A percentile compares a stretch with the other conserved stretches of the same genome.
Evolutionary conservation across 106 monocot genomes (phyloP).

Genomic region (Platanthera zijinensis): DNA sequence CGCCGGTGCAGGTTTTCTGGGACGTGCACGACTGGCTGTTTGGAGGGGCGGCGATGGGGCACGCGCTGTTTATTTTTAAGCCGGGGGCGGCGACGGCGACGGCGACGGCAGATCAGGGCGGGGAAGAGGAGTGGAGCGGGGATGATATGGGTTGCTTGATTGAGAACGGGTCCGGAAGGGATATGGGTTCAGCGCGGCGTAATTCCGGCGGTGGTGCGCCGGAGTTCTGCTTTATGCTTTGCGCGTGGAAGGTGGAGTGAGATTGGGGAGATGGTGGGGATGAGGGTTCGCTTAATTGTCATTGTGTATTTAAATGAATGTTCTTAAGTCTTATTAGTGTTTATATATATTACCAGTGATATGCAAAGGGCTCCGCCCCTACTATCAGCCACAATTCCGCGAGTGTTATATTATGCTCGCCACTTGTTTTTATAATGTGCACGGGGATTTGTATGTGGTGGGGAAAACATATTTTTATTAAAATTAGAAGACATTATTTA

Average conservation of each 20-base stretch:
- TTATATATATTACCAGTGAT: too few relatives aligned
- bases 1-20: constrained; percentile 82
- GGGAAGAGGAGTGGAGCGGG: too few relatives aligned
- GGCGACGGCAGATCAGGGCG: background rate
- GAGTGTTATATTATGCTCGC: too few relatives aligned
- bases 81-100: constrained; percentile 12
- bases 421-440: too few relatives aligned
- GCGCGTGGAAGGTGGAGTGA: constrained; percentile 77
- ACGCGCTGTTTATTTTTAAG: constrained; percentile 74
- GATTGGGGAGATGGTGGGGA: background rate
- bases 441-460: too few relatives aligned
- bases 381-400: too few relatives aligned
- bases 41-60: constrained; percentile 24
- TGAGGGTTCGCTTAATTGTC: too few relatives aligned
- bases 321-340: too few relatives aligned
- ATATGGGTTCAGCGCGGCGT: background rate
- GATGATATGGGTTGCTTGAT: background rate
- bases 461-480: too few relatives aligned
- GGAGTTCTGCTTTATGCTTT: constrained; percentile 70
- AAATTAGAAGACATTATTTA: too few relatives aligned
- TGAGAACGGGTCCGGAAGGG: background rate
- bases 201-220: background rate
- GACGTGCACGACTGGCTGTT: constrained; percentile 93
- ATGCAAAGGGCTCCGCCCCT: too few relatives aligned
- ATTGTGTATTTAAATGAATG: too few relatives aligned